Conservation (phyloP, 1,284 basidiomycete genomes). For the Coniophora puteana region DNA sequence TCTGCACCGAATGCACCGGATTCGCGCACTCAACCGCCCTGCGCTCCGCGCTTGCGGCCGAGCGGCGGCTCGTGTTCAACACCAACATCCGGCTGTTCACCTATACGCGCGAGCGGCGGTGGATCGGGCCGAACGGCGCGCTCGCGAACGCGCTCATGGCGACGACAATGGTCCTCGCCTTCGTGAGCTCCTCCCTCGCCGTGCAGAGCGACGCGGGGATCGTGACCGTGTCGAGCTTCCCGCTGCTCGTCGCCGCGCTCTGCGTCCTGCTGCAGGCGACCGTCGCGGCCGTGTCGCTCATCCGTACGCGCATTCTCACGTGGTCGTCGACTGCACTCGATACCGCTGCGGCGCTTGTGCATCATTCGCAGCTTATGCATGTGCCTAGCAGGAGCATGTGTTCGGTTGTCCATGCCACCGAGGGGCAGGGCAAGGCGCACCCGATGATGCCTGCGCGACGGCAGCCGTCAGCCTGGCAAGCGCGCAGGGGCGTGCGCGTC, state of each 20-base stretch:
- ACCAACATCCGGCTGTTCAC: conserved; percentile 28
- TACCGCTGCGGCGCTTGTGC: conserved; percentile 26
- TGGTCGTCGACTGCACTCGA: conserved; percentile 31
- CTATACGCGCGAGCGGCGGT: conserved; percentile 9
- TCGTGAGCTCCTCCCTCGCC: conserved; percentile 20
- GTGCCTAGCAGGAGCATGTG: conserved; percentile 19
- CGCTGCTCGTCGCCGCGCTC: conserved; percentile 25
- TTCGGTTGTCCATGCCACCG: conserved; percentile 11
- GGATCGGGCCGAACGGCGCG: conserved; percentile 20
- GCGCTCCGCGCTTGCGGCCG: conserved; percentile 23
- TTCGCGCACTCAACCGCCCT: conserved; percentile 24
- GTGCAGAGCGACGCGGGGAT: background rate
- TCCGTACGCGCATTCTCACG: conserved; percentile 20
- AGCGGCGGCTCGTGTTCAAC: conserved; percentile 24
- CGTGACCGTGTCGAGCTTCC: conserved; percentile 11
- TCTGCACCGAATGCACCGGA: conserved; percentile 27
- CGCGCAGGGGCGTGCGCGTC: conserved; percentile 16
- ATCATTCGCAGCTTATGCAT: conserved; percentile 19
- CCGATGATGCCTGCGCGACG: conserved; percentile 12
- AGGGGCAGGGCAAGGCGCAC: conserved; percentile 1
- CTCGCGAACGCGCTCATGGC: conserved; percentile 21
- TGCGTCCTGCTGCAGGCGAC: conserved; percentile 17
- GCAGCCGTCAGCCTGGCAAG: conserved; percentile 26
- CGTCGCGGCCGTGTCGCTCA: conserved; percentile 19
- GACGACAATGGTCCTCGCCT: conserved; percentile 24